Evolutionary conservation across 176 grass and related monocot genomes (phyloP), one percentile per base, ranked within the genome.

Genomic region (Secale cereale): DNA sequence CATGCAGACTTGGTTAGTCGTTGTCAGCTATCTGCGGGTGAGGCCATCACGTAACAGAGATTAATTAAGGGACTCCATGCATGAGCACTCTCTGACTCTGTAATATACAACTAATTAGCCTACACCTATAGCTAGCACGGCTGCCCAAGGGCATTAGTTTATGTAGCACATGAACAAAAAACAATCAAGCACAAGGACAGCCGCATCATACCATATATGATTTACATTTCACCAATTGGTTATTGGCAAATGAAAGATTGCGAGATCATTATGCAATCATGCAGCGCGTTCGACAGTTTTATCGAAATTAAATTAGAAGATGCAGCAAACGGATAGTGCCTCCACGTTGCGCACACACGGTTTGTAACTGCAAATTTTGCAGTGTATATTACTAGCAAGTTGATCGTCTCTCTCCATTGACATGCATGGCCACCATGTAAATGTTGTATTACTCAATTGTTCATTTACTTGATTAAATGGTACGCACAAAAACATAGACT

Each of bases 1-100:
- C 48, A 52, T 17, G 14, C 50, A 65, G 30, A 37, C 60, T 85
- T 87, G 23, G 48, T 76, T 83, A 40, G 68, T 68, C 83, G 75
- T 75, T 84, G 68, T 67, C 67, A 83, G 70, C 85, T 85, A 79
- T 85, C 8, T 76, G 74, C 43, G 85, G 86, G 73, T 85, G 81
- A 92, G 92, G 90, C 78, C 39, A 81, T 73, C 92, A 94, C 85
- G 90, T 94, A 84, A 65, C 81, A 73, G 19, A 65, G 32, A 79
- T 86, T 52, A 79, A 65, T 36, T 64, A 39, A 66, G 75, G 80
- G 41, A 67, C n/a, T 79, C 74, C 43, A 80, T 85, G 61, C 56
- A 90, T 65, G 73, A 76, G 73, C 27, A 54, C 28, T 76, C 73
- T 32, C 45, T 32, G 72, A 22, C 37, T 52, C 65, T 86, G 73